A percentile compares a stretch with the other conserved stretches of the same genome.
Conservation (phyloP, 2,329 filamentous ascomycete genomes). For the Trichoderma sp. region DNA sequence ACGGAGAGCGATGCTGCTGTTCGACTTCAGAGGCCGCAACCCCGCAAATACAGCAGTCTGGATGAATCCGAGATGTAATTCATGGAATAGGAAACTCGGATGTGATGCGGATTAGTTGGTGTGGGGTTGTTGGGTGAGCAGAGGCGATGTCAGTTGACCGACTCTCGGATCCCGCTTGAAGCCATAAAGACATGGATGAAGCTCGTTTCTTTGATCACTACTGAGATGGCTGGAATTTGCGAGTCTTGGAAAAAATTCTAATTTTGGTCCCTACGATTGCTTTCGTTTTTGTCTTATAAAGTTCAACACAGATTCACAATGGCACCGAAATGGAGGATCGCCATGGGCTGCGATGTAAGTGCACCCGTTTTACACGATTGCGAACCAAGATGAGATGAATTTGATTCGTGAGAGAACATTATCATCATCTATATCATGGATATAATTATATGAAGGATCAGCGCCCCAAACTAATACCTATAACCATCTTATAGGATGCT, state of each 20-base stretch:
- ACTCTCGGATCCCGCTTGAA: conserved; percentile 2
- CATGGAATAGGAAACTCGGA: background rate
- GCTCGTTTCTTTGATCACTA: background rate
- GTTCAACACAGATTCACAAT: conserved; percentile 34
- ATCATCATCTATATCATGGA: background rate
- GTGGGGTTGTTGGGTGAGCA: background rate
- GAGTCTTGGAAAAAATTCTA: background rate
- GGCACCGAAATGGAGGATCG: conserved; percentile 54
- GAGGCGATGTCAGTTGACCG: background rate
- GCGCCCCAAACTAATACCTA: background rate
- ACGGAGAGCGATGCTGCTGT: background rate
- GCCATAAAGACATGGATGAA: conserved; percentile 3
- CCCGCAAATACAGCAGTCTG: background rate
- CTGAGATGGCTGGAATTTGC: background rate
- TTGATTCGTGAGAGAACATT: background rate
- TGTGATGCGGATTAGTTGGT: background rate
- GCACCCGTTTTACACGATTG: background rate
- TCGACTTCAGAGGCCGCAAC: background rate
- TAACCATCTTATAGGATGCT: conserved; percentile 56
- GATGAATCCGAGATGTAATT: background rate
- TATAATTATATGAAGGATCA: background rate
- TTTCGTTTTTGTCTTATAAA: background rate
- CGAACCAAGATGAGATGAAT: background rate
- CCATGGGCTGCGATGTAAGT: conserved; percentile 56
- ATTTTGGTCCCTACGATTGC: background rate